phyloP scores from a whole-genome alignment of 1,284 basidiomycete species.

The Pyrrhoderma noxium region DNA sequence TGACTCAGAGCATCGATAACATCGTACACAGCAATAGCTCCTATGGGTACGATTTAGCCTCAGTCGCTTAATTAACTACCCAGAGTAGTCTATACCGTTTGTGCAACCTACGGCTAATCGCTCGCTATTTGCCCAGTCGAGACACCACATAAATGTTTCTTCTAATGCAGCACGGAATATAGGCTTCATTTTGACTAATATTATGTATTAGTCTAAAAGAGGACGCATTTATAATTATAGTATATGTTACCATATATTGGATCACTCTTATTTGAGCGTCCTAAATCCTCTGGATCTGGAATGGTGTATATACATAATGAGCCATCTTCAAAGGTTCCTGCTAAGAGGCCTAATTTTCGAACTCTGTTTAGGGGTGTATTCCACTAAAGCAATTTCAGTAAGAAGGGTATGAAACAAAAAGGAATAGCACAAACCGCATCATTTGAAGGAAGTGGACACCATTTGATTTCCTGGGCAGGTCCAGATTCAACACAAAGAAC shows the following conservation, averaged over 20 bases:
- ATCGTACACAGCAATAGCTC: conserved; percentile 70
- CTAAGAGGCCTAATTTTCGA: conserved; percentile 76
- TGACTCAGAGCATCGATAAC: conserved; percentile 31
- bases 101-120: conserved; percentile 73
- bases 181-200: conserved; percentile 55
- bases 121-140: conserved; percentile 86
- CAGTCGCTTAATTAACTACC: too few relatives aligned
- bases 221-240: conserved; percentile 15
- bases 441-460: conserved; percentile 82
- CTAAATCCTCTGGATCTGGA: conserved; percentile 62
- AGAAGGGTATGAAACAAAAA: conserved; percentile 21
- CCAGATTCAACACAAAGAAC: conserved; percentile 73
- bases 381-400: conserved; percentile 9
- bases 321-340: conserved; percentile 79
- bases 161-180: conserved; percentile 63
- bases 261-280: conserved; percentile 22
- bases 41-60: conserved; percentile 32
- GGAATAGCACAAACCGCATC: conserved; percentile 35
- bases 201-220: not conserved
- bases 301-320: conserved; percentile 68
- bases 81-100: conserved; percentile 47
- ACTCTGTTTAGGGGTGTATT: conserved; percentile 21
- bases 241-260: conserved; percentile 10
- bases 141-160: conserved; percentile 62
- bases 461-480: conserved; percentile 70